These are phyloP conservation scores for Allantophomopsis cytisporea DNA, from an alignment of 2,329 filamentous ascomycete genomes.

Conservation along the genomic window DNA sequence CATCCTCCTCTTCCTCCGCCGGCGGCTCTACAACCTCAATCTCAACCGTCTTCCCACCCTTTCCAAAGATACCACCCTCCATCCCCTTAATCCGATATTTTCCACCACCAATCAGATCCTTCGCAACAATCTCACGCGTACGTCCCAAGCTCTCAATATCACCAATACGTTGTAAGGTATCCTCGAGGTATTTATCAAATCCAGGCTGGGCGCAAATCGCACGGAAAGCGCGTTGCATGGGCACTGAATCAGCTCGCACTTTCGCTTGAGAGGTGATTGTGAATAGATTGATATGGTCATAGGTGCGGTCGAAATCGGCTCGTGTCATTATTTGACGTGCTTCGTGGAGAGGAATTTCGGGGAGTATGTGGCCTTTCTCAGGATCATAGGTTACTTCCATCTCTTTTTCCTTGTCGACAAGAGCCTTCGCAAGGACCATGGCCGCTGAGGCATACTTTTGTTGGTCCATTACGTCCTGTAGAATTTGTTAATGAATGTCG, in stretches of 20 bases:
- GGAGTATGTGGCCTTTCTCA: conserved; percentile 59
- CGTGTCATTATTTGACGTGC: conserved; percentile 91
- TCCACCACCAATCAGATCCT: conserved; percentile 78
- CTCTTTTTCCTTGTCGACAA: conserved; percentile 51
- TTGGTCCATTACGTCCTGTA: conserved; percentile 75
- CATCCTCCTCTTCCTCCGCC: conserved; percentile 6
- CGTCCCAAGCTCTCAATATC: conserved; percentile 88
- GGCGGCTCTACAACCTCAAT: conserved; percentile 11
- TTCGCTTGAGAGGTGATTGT: conserved; percentile 79
- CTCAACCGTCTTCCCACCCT: conserved; percentile 12
- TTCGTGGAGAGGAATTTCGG: conserved; percentile 67
- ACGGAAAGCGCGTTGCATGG: conserved; percentile 87
- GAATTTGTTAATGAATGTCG: too few relatives aligned
- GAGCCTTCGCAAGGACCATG: conserved; percentile 81
- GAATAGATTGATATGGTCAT: conserved; percentile 91
- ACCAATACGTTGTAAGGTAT: conserved; percentile 72
- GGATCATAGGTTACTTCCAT: conserved; percentile 41
- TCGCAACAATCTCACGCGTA: conserved; percentile 90
- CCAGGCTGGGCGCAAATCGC: conserved; percentile 65
- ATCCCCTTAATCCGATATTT: conserved; percentile 51
- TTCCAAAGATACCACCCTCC: conserved; percentile 7
- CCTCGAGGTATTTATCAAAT: conserved; percentile 73
- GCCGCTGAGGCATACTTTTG: conserved; percentile 93
- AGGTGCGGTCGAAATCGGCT: conserved; percentile 82
- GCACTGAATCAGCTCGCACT: conserved; percentile 86